Evolutionary conservation across 495 filamentous ascomycete species (phyloP).

Genomic region (Penicillium herquei): DNA sequence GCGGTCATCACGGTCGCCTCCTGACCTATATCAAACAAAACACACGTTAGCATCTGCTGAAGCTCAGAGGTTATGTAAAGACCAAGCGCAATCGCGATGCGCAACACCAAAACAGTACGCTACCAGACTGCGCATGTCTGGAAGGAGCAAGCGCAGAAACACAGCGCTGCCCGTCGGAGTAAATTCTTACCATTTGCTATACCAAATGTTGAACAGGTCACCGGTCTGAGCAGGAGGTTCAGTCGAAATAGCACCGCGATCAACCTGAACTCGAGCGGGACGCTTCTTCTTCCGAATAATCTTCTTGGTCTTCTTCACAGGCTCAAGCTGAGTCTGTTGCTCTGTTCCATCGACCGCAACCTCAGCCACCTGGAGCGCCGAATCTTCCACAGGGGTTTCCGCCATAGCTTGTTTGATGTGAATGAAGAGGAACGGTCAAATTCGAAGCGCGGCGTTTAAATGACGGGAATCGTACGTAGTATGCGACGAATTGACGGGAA

Average conservation of each 20-base stretch:
- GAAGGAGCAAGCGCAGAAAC: no score
- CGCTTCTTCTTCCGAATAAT: constrained; percentile 52
- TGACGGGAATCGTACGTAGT: no score
- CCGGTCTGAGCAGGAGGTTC: constrained; percentile 88
- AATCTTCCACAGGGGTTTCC: constrained; percentile 22
- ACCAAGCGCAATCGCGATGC: no score
- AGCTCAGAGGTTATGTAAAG: neutral
- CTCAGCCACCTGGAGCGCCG: constrained; percentile 19
- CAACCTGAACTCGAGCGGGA: constrained; percentile 70
- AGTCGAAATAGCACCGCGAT: constrained; percentile 73
- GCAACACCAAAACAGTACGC: no score
- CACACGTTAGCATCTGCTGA: neutral
- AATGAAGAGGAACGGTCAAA: neutral
- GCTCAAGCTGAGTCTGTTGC: constrained; percentile 18
- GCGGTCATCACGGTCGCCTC: constrained; percentile 82
- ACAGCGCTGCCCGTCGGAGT: neutral
- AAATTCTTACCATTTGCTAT: constrained; percentile 84
- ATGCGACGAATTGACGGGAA: no score
- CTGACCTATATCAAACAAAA: constrained; percentile 24
- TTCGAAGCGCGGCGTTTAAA: neutral
- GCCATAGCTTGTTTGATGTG: constrained; percentile 26
- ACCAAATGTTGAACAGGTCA: constrained; percentile 90
- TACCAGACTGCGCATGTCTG: no score
- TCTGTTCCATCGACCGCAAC: constrained; percentile 19
- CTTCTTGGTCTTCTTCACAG: constrained; percentile 50